phyloP scores from a whole-genome alignment of 306 rosid species.

The Fragaria nilgerrensis region DNA sequence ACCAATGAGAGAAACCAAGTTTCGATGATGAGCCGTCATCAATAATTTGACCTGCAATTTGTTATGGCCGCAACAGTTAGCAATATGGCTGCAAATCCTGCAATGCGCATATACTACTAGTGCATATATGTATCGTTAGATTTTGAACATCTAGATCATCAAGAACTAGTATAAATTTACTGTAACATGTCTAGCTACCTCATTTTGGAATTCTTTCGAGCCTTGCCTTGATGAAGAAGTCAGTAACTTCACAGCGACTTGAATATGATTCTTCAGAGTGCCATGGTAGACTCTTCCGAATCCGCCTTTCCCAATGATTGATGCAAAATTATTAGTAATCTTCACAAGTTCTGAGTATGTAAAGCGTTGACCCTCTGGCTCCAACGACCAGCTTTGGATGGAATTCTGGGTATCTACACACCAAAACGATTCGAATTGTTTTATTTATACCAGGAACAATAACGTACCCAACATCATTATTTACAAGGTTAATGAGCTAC shows the following conservation, averaged over 20 bases:
- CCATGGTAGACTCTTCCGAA: slow-evolving; percentile 54
- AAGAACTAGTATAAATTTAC: not conserved
- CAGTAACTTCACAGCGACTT: slow-evolving; percentile 59
- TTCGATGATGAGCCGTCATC: not conserved
- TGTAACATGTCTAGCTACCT: slow-evolving; percentile 28
- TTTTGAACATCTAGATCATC: not conserved
- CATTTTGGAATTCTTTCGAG: slow-evolving; percentile 42
- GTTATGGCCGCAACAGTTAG: too few species aligned
- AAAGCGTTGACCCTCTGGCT: slow-evolving; percentile 30
- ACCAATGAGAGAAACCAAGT: not conserved
- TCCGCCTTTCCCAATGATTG: slow-evolving; percentile 51
- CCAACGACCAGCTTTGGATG: slow-evolving; percentile 1
- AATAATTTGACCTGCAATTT: not conserved
- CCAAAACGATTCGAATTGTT: not conserved
- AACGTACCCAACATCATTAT: not conserved
- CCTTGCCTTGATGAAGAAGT: slow-evolving; percentile 32
- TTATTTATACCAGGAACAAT: not conserved
- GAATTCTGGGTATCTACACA: not conserved
- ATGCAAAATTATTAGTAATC: slow-evolving; percentile 42
- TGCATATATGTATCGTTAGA: too few species aligned
- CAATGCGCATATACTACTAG: too few species aligned
- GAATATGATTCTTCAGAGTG: slow-evolving; percentile 27
- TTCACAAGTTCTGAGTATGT: slow-evolving; percentile 36
- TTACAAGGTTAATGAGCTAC: not conserved
- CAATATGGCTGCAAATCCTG: too few species aligned